Evolutionary conservation across 495 filamentous ascomycete species (phyloP).

Genomic region (Pseudevernia furfuracea): DNA sequence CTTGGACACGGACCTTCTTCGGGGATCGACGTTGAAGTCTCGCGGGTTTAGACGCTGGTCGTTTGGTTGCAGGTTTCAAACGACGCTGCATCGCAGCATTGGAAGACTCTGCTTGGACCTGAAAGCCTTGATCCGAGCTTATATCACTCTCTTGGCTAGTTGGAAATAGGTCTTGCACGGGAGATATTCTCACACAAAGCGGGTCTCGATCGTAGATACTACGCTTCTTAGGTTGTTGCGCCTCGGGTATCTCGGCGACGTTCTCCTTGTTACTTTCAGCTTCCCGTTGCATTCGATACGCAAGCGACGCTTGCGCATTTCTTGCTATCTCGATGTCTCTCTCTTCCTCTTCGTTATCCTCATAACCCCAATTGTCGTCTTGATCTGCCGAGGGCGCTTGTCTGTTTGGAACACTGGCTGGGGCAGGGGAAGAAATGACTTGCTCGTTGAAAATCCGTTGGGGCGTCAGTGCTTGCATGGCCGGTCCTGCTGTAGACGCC

Average conservation of each 20-base stretch:
- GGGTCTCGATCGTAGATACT: conserved; percentile 31
- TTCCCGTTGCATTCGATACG: conserved; percentile 4
- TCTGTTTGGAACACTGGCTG: conserved; percentile 6
- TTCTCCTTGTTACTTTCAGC: conserved; percentile 28
- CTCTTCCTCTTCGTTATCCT: neutral
- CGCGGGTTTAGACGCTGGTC: conserved; percentile 4
- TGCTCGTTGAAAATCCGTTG: neutral
- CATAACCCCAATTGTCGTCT: neutral
- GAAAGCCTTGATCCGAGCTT: conserved; percentile 26
- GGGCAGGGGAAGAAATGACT: conserved; percentile 7
- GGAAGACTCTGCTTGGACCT: conserved; percentile 21
- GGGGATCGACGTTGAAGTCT: conserved; percentile 2
- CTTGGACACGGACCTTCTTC: conserved; percentile 14
- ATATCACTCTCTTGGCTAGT: conserved; percentile 10
- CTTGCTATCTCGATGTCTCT: neutral
- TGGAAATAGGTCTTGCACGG: neutral
- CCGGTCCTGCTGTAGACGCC: conserved; percentile 6
- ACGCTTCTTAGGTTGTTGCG: conserved; percentile 12
- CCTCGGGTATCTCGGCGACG: conserved; percentile 10
- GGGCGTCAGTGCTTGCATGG: conserved; percentile 6
- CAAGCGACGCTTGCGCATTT: neutral
- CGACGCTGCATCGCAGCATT: conserved; percentile 14
- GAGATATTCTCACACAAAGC: conserved; percentile 24
- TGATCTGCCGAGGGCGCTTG: conserved; percentile 12
- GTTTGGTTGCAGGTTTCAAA: conserved; percentile 15